Base-by-base conservation (phyloP, 371 early-diverging fungal species). In the Mortierella sp. region DNA sequence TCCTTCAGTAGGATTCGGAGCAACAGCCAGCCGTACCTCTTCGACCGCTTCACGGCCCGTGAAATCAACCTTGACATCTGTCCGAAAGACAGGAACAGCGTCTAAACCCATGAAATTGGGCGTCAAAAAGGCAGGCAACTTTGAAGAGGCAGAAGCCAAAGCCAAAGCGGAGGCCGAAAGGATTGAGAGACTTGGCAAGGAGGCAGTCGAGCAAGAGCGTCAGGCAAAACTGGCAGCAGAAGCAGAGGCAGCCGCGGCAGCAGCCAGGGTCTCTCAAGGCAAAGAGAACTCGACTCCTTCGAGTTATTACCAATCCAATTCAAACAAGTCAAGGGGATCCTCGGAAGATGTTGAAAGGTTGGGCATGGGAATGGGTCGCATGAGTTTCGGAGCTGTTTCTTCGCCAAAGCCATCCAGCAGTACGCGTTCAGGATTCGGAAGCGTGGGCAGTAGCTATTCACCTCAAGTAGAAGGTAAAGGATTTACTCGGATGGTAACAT, bases 61-160 rank as follows among this genome's bases (percentile, higher is more conserved):
- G 30, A 68, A 69, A 65, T 82, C 71, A 51, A 71, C 62, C 26
- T 71, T 60, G 58, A 78, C 61, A 28, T 71, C 69, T 13, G 74
- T 80, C 23, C 69, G 82, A 9, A 82, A 83, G 58, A 65, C 73
- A 9, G 81, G 82, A 8, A 64, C 66, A n/a, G 82, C 82, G 1
- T 49, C 82, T 46, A 91, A 90, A 65, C 66, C 89, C 18, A 90
- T 90, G 68, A 92, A 90, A 59, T 80, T 95, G 7, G 96, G 95
- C 7, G 91, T 89, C 10, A 93, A 91, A 64, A 93, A 91, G 62
- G 86, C 91, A 24, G 84, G 92, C 65, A 93, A 94, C 76, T 96
- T 96, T 83, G 97, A 95, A 42, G 95, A 91, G 61, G 94, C 93
- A 5, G 95, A 94, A 58, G 92, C 93, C 3, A 84, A 86, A 14